Conservation (phyloP, 148 eudicot species). For the Fagopyrum homotropicum region DNA sequence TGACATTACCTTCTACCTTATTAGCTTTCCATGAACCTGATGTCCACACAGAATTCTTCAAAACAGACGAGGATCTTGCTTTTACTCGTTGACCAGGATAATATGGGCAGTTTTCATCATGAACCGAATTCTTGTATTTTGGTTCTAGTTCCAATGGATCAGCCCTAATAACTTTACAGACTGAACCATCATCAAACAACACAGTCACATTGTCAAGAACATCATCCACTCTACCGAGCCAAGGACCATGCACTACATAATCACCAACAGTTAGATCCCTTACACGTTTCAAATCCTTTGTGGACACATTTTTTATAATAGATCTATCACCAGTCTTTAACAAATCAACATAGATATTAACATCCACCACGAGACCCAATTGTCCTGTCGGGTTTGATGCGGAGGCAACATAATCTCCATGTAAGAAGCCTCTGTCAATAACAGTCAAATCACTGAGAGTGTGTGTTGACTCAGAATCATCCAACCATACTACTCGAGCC, state of each 20-base stretch:
- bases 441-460: slow-evolving; percentile 48
- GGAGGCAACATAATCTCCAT: slow-evolving; percentile 92
- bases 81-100: slow-evolving; percentile 93
- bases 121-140: slow-evolving; percentile 50
- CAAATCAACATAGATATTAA: slow-evolving; percentile 61
- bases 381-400: slow-evolving; percentile 80
- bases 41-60: slow-evolving; percentile 75
- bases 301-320: slow-evolving; percentile 42
- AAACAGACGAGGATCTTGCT: slow-evolving; percentile 81
- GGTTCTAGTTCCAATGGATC: slow-evolving; percentile 86
- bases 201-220: slow-evolving; percentile 84
- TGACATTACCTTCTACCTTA: slow-evolving; percentile 80
- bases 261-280: slow-evolving; percentile 80
- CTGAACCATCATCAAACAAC: slow-evolving; percentile 79
- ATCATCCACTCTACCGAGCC: slow-evolving; percentile 95
- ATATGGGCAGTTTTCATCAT: slow-evolving; percentile 88
- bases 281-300: slow-evolving; percentile 69
- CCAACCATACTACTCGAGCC: slow-evolving; percentile 86
- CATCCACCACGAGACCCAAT: slow-evolving; percentile 83
- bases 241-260: slow-evolving; percentile 80
- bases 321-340: slow-evolving; percentile 57
- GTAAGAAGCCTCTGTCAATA: slow-evolving; percentile 75
- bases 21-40: slow-evolving; percentile 81
- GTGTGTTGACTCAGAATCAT: slow-evolving; percentile 64
- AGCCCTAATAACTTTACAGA: slow-evolving; percentile 77